These are phyloP conservation scores for Fusarium vanettenii DNA, from an alignment of 2,329 filamentous ascomycete genomes.

Conservation along the genomic window DNA sequence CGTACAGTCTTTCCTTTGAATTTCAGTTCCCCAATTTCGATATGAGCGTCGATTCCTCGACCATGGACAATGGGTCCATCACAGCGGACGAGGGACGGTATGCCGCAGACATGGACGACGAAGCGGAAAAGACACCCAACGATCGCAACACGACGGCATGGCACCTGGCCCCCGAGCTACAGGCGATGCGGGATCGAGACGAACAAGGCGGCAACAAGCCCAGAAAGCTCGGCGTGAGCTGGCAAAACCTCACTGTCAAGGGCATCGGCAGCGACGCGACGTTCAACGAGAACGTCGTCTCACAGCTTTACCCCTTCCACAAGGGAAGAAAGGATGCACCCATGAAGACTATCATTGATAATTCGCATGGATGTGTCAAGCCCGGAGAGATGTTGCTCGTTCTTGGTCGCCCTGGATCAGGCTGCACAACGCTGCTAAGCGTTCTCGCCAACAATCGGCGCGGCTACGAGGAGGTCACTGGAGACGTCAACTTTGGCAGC, in stretches of 20 bases:
- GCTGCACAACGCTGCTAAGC: conserved; percentile 70
- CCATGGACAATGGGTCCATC: neutral
- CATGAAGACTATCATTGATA: conserved; percentile 65
- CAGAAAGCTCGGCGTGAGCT: conserved; percentile 34
- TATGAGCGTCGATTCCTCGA: neutral
- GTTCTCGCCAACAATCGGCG: conserved; percentile 69
- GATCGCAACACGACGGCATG: neutral
- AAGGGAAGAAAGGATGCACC: neutral
- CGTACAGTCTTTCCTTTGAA: neutral
- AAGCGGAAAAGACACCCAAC: neutral
- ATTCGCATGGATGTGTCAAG: conserved; percentile 70
- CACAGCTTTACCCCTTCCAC: conserved; percentile 46
- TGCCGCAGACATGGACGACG: neutral
- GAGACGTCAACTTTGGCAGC: conserved; percentile 63
- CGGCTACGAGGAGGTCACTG: conserved; percentile 65
- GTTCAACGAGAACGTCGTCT: conserved; percentile 35
- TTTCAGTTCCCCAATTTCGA: neutral
- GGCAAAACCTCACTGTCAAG: conserved; percentile 36
- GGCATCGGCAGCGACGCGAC: conserved; percentile 26
- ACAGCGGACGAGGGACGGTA: neutral
- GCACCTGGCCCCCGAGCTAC: neutral
- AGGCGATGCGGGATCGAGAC: neutral
- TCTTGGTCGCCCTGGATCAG: conserved; percentile 69
- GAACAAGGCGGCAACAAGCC: neutral
- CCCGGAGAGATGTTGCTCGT: conserved; percentile 75